A percentile compares a stretch with the other conserved stretches of the same genome.
Conservation (phyloP, 2,329 filamentous ascomycete species). For the Arthrobotrys iridis region DNA sequence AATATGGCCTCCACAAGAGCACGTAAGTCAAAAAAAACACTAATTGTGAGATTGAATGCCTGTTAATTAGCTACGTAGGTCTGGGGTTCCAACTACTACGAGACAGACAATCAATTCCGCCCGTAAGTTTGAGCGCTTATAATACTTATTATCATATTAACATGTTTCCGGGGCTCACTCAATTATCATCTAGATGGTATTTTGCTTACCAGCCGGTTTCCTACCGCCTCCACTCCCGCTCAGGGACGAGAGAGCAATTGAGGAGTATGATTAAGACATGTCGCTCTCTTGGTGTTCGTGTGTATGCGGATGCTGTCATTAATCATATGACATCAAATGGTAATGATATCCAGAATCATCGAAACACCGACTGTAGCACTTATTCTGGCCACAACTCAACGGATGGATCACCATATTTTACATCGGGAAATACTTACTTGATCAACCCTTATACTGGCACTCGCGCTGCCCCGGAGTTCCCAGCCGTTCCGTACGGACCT, state of each 20-base stretch:
- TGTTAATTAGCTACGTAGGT: conserved; percentile 23
- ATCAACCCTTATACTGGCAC: conserved; percentile 58
- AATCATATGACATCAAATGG: conserved; percentile 59
- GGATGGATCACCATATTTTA: conserved; percentile 59
- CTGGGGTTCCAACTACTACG: conserved; percentile 59
- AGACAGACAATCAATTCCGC: conserved; percentile 59
- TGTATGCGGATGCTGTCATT: conserved; percentile 59
- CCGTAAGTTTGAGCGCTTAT: conserved; percentile 54
- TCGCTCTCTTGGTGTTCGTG: conserved; percentile 58
- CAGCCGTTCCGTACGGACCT: conserved; percentile 59
- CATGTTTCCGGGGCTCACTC: no score
- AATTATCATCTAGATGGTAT: conserved; percentile 15
- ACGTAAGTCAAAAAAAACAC: conserved; percentile 28
- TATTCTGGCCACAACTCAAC: conserved; percentile 59
- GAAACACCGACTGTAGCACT: conserved; percentile 56
- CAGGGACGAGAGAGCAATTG: conserved; percentile 58
- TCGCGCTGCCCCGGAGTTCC: conserved; percentile 58
- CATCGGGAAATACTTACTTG: conserved; percentile 59
- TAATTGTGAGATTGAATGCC: not conserved
- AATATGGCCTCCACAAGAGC: conserved; percentile 59
- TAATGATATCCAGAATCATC: conserved; percentile 59
- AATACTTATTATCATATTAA: not conserved
- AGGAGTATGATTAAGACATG: conserved; percentile 58
- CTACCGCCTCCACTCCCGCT: conserved; percentile 58
- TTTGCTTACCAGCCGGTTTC: conserved; percentile 58